phyloP scores from a whole-genome alignment of 2,329 filamentous ascomycete genomes.

The Mariannaea sp. region DNA sequence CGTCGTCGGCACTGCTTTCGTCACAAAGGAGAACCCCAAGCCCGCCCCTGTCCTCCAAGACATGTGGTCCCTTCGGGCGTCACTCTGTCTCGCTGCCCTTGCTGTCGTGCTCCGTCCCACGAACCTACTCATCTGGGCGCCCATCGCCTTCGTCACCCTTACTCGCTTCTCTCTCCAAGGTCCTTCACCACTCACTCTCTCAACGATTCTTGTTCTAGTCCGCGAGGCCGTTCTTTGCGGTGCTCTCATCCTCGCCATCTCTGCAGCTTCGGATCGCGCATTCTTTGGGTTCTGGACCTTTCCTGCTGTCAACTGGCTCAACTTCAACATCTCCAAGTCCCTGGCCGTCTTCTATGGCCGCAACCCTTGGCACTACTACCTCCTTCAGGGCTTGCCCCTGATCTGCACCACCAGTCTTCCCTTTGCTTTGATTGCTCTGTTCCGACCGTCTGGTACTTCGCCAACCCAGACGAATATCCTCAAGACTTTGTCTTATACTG shows the following conservation, averaged over 20 bases:
- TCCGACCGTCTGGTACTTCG: slow-evolving; percentile 49
- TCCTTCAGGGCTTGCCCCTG: slow-evolving; percentile 86
- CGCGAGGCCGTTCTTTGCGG: slow-evolving; percentile 70
- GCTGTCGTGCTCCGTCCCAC: slow-evolving; percentile 89
- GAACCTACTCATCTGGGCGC: slow-evolving; percentile 83
- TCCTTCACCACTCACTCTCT: slow-evolving; percentile 48
- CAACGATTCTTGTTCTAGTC: slow-evolving; percentile 57
- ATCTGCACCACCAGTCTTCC: slow-evolving; percentile 83
- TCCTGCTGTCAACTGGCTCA: slow-evolving; percentile 82
- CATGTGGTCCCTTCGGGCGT: slow-evolving; percentile 51
- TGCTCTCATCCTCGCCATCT: slow-evolving; percentile 64
- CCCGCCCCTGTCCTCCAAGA: slow-evolving; percentile 34
- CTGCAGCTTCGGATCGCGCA: slow-evolving; percentile 69
- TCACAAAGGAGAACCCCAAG: slow-evolving; percentile 48
- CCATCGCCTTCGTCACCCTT: slow-evolving; percentile 58
- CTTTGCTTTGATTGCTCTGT: slow-evolving; percentile 71
- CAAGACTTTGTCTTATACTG: slow-evolving; percentile 57
- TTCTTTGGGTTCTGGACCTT: slow-evolving; percentile 90
- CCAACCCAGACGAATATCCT: slow-evolving; percentile 42
- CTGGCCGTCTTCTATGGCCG: slow-evolving; percentile 90
- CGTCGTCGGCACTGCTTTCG: slow-evolving; percentile 54
- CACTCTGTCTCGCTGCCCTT: slow-evolving; percentile 75
- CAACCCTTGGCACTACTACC: slow-evolving; percentile 91
- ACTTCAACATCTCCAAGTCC: slow-evolving; percentile 88
- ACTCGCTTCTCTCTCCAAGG: slow-evolving; percentile 45